phyloP scores from a whole-genome alignment of 2,329 filamentous ascomycete species.

The Alternaria longipes region DNA sequence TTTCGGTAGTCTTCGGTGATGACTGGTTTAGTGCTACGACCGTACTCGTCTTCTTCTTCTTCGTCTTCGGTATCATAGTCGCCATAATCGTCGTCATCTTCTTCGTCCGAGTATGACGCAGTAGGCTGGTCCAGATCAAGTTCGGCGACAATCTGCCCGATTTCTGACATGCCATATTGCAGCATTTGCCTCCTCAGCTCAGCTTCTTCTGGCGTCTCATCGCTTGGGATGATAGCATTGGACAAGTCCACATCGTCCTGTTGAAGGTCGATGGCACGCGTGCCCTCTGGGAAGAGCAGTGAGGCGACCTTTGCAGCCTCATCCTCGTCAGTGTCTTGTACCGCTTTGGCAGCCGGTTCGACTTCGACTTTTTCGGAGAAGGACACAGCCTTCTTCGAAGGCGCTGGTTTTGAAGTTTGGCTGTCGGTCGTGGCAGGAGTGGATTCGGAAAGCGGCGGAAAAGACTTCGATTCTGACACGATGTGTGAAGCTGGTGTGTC shows the following conservation, averaged over 20 bases:
- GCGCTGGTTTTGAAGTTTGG: neutral
- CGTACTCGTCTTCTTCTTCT: slow-evolving; percentile 79
- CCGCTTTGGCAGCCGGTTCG: slow-evolving; percentile 25
- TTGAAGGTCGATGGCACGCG: slow-evolving; percentile 55
- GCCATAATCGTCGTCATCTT: slow-evolving; percentile 54
- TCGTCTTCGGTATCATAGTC: slow-evolving; percentile 60
- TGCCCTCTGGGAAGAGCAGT: slow-evolving; percentile 43
- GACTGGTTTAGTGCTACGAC: slow-evolving; percentile 72
- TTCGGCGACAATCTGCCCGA: slow-evolving; percentile 91
- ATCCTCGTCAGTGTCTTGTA: slow-evolving; percentile 29
- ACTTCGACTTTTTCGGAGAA: slow-evolving; percentile 68
- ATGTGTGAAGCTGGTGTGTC: neutral
- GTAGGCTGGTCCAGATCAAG: slow-evolving; percentile 78
- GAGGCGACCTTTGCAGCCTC: slow-evolving; percentile 40
- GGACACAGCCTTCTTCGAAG: slow-evolving; percentile 66
- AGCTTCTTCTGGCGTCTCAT: slow-evolving; percentile 83
- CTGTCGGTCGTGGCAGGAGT: neutral
- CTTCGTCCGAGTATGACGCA: slow-evolving; percentile 60
- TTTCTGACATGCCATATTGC: slow-evolving; percentile 84
- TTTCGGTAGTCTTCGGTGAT: slow-evolving; percentile 78
- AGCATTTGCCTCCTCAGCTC: slow-evolving; percentile 87
- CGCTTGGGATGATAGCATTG: slow-evolving; percentile 70
- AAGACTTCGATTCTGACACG: neutral
- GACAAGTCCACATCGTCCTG: slow-evolving; percentile 52
- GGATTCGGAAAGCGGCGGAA: slow-evolving; percentile 1